Evolutionary conservation across 164 flowering plant species (phyloP), one percentile per base, ranked within the genome.

Genomic region (Magnolia kwangsiensis): DNA sequence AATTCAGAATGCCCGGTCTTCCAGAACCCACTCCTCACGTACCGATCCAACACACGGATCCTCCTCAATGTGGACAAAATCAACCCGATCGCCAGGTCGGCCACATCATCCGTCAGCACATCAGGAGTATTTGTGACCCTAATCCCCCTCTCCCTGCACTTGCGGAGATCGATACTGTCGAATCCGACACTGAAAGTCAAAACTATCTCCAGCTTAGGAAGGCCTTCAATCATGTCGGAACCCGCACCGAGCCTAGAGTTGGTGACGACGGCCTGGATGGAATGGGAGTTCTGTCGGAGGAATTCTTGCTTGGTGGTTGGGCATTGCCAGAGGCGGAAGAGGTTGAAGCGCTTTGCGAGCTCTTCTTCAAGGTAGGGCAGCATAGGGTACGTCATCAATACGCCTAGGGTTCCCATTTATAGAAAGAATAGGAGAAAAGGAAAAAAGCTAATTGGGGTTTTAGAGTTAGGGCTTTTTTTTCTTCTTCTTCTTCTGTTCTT

Each of bases 111-210:
- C 18, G 98, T 93, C 84, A 95, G 76, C 21, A 93, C 98, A 80
- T 96, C 97, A 0, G 99, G 98, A 0, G 96, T 96, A 78, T 96
- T 92, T 0, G 93, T 92, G 59, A 96, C 98, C 84, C 89, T 86
- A 75, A 95, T 84, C 55, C 96, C 94, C 72, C 80, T 89, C 82
- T 90, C 91, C 81, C 78, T 83, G 72, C 98, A 95, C 84, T 87
- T 90, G 18, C 2, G 76, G 86, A 94, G 77, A 78, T 94, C 98
- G 37, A 92, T 81, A 83, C 88, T 89, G 81, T 95, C 98, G 77
- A 95, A 74, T 0, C 98, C 98, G 18, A 93, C 96, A 70, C 97
- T 90, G 76, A 63, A 89, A 72, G 88, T 90, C 50, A 97, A 76
- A 8, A 95, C 89, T 45, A 95, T 93, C 83, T 92, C 98, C 71